These are phyloP conservation scores for Symbiotaphrina buchneri DNA, from an alignment of 495 filamentous ascomycete genomes.

Conservation along the genomic window DNA sequence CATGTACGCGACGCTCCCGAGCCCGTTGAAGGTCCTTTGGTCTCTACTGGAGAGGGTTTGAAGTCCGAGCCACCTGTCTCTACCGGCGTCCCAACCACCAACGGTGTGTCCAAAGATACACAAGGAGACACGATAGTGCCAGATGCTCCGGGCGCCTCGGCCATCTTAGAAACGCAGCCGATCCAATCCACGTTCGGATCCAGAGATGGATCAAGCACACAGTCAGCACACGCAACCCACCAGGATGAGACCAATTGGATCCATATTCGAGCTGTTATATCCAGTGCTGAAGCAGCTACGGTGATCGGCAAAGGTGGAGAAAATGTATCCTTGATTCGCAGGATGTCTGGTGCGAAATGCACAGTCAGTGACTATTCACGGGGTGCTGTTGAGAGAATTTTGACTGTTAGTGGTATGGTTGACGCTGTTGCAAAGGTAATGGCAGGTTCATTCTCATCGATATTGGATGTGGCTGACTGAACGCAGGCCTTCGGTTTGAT, in stretches of 20 bases:
- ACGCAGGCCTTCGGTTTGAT: slow-evolving; percentile 94
- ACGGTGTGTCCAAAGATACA: slow-evolving; percentile 19
- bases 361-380: slow-evolving; percentile 96
- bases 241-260: slow-evolving; percentile 93
- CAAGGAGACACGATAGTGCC: slow-evolving; percentile 49
- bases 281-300: slow-evolving; percentile 88
- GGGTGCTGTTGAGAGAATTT: slow-evolving; percentile 86
- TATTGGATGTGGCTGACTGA: too few species aligned
- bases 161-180: slow-evolving; percentile 20
- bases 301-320: slow-evolving; percentile 97
- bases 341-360: slow-evolving; percentile 84
- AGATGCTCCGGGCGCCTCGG: slow-evolving; percentile 40
- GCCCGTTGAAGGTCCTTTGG: slow-evolving; percentile 19
- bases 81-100: slow-evolving; percentile 14
- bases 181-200: slow-evolving; percentile 41
- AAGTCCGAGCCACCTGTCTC: slow-evolving; percentile 17
- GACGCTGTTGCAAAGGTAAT: slow-evolving; percentile 92
- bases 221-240: slow-evolving; percentile 23
- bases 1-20: slow-evolving; percentile 15
- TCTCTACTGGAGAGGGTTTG: slow-evolving; percentile 25
- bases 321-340: slow-evolving; percentile 87
- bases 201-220: slow-evolving; percentile 26
- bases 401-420: slow-evolving; percentile 87
- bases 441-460: slow-evolving; percentile 5
- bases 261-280: slow-evolving; percentile 87